These are phyloP conservation scores for Suillus clintonianus DNA, from an alignment of 768 basidiomycete species.

Conservation along the genomic window DNA sequence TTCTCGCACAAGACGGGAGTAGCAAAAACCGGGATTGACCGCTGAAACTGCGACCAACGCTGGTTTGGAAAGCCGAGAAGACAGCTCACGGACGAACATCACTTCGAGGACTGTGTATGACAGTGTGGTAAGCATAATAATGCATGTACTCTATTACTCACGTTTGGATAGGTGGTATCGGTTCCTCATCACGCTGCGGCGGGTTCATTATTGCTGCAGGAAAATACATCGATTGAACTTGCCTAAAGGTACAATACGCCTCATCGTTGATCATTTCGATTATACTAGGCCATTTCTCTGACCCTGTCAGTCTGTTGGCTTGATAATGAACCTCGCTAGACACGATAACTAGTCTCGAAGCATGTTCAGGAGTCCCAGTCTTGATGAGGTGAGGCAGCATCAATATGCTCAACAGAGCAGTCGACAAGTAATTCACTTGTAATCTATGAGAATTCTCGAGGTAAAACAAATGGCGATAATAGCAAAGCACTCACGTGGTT, in stretches of 20 bases:
- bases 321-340: constrained; percentile 30
- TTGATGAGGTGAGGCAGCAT: constrained; percentile 37
- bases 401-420: constrained; percentile 34
- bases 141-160: constrained; percentile 3
- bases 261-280: constrained; percentile 28
- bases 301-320: constrained; percentile 11
- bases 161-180: constrained; percentile 29
- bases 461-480: background rate
- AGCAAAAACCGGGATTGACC: constrained; percentile 38
- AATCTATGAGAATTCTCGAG: constrained; percentile 21
- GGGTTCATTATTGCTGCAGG: constrained; percentile 1
- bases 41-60: constrained; percentile 31
- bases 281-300: constrained; percentile 23
- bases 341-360: constrained; percentile 32
- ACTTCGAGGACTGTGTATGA: constrained; percentile 32
- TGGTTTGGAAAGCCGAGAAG: constrained; percentile 28
- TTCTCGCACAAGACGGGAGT: constrained; percentile 30
- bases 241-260: constrained; percentile 28
- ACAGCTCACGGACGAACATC: constrained; percentile 38
- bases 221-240: constrained; percentile 8
- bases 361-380: constrained; percentile 20
- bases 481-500: constrained; percentile 28
- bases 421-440: constrained; percentile 39
- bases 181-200: constrained; percentile 22
- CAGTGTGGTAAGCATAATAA: background rate